A percentile compares a stretch with the other conserved stretches of the same genome.
phyloP scores from a whole-genome alignment of 495 filamentous ascomycete species.

The Aspergillus biplanus region DNA sequence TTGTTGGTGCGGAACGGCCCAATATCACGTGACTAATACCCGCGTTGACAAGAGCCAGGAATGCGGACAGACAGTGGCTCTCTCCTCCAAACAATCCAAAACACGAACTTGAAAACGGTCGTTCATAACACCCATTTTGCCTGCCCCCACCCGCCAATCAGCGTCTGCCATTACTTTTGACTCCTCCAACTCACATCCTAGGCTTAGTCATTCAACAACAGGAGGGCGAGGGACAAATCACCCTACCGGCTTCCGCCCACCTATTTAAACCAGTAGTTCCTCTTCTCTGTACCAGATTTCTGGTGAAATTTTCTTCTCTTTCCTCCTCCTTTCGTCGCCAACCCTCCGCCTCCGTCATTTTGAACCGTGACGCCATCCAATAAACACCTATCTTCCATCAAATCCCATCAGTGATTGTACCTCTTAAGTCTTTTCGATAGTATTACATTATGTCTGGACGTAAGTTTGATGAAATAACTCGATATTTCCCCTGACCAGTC shows the following conservation, averaged over 20 bases:
- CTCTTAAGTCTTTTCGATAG: conserved; percentile 22
- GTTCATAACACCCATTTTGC: conserved; percentile 51
- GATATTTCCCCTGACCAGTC: neutral
- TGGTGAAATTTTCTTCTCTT: conserved; percentile 20
- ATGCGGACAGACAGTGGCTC: neutral
- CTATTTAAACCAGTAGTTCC: conserved; percentile 39
- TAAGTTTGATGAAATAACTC: conserved; percentile 58
- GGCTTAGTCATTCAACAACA: conserved; percentile 35
- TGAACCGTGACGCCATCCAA: conserved; percentile 23
- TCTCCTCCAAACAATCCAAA: conserved; percentile 21
- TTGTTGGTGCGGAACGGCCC: no score
- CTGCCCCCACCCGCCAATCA: conserved; percentile 45
- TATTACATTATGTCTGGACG: conserved; percentile 88
- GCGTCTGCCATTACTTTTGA: conserved; percentile 34
- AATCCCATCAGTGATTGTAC: conserved; percentile 31
- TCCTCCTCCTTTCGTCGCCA: conserved; percentile 28
- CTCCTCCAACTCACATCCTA: conserved; percentile 23
- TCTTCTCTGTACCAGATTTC: conserved; percentile 17
- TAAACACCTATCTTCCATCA: conserved; percentile 29
- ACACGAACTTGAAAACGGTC: conserved; percentile 43
- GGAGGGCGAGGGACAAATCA: conserved; percentile 26
- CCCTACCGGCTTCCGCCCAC: conserved; percentile 32
- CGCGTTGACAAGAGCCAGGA: neutral
- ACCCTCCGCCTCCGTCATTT: conserved; percentile 21
- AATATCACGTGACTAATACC: conserved; percentile 4